Evolutionary conservation across 768 basidiomycete genomes (phyloP).

Genomic region (Cubamyces sp.): DNA sequence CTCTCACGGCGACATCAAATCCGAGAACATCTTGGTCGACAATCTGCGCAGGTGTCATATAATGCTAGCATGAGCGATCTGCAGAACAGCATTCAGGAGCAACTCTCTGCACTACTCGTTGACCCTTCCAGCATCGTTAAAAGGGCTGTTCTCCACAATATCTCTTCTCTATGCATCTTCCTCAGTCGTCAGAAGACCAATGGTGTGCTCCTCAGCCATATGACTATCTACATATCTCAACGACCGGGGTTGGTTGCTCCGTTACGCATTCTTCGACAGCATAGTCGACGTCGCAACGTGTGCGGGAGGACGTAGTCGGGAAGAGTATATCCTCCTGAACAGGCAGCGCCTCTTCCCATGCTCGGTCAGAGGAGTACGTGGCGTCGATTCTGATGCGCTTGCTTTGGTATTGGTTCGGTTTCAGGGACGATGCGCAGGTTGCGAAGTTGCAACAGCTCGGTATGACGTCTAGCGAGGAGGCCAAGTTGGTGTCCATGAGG

Average conservation of each 20-base stretch:
- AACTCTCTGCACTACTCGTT: constrained; percentile 83
- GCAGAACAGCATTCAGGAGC: constrained; percentile 83
- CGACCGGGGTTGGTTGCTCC: constrained; percentile 89
- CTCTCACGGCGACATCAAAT: constrained; percentile 98
- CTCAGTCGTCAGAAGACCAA: constrained; percentile 92
- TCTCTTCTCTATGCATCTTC: constrained; percentile 90
- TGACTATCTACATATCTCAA: constrained; percentile 87
- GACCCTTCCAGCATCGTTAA: constrained; percentile 91
- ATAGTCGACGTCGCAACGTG: constrained; percentile 95
- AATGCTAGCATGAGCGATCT: constrained; percentile 87
- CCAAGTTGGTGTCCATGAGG: constrained; percentile 83
- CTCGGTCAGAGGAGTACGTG: constrained; percentile 77
- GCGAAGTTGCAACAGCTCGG: constrained; percentile 85
- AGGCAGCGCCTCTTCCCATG: constrained; percentile 49
- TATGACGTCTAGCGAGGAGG: constrained; percentile 81
- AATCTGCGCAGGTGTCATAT: constrained; percentile 73
- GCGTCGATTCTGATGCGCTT: constrained; percentile 5
- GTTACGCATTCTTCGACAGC: constrained; percentile 92
- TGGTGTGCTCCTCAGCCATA: constrained; percentile 88
- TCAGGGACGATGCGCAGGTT: constrained; percentile 78
- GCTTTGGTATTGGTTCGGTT: constrained; percentile 11
- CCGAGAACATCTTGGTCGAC: constrained; percentile 88
- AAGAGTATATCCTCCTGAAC: constrained; percentile 92
- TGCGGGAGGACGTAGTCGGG: constrained; percentile 87
- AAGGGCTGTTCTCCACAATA: constrained; percentile 84